These are phyloP conservation scores for Penicillium roqueforti DNA, from an alignment of 495 filamentous ascomycete genomes.

Conservation along the genomic window DNA sequence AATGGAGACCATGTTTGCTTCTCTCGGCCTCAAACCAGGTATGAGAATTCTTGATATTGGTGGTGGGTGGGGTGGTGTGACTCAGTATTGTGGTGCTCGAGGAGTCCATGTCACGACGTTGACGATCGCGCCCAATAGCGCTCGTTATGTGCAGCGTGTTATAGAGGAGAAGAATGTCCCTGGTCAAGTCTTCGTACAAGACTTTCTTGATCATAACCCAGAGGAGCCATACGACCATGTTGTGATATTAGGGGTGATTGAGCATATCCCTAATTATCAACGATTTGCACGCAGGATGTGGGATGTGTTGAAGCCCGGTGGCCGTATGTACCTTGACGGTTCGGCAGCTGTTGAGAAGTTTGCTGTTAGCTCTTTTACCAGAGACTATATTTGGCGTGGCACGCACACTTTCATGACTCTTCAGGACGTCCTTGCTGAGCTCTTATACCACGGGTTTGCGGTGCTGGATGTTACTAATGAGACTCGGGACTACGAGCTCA, in stretches of 20 bases:
- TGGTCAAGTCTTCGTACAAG: slow-evolving; percentile 12
- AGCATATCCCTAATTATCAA: slow-evolving; percentile 16
- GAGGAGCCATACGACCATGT: slow-evolving; percentile 14
- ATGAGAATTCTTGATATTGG: slow-evolving; percentile 19
- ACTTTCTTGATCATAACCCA: slow-evolving; percentile 11
- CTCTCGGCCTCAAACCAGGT: slow-evolving; percentile 11
- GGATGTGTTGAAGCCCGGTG: slow-evolving; percentile 14
- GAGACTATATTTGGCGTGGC: slow-evolving; percentile 17
- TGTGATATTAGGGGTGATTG: slow-evolving; percentile 9
- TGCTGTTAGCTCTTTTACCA: slow-evolving; percentile 10
- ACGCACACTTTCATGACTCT: slow-evolving; percentile 20
- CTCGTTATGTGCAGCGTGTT: slow-evolving; percentile 11
- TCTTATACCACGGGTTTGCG: slow-evolving; percentile 16
- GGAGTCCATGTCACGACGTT: slow-evolving; percentile 18
- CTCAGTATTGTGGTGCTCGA: slow-evolving; percentile 20
- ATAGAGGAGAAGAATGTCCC: slow-evolving; percentile 6
- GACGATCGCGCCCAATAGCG: slow-evolving; percentile 5
- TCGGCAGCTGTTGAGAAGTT: slow-evolving; percentile 18
- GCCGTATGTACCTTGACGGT: slow-evolving; percentile 16
- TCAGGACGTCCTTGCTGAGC: slow-evolving; percentile 15
- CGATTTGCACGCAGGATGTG: slow-evolving; percentile 8
- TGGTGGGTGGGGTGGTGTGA: slow-evolving; percentile 21
- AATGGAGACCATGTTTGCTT: slow-evolving; percentile 12
- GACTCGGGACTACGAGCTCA: slow-evolving; percentile 16
- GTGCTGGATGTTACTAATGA: slow-evolving; percentile 8